Evolutionary conservation across 495 filamentous ascomycete genomes (phyloP).

Genomic region (Apodospora peruviana): DNA sequence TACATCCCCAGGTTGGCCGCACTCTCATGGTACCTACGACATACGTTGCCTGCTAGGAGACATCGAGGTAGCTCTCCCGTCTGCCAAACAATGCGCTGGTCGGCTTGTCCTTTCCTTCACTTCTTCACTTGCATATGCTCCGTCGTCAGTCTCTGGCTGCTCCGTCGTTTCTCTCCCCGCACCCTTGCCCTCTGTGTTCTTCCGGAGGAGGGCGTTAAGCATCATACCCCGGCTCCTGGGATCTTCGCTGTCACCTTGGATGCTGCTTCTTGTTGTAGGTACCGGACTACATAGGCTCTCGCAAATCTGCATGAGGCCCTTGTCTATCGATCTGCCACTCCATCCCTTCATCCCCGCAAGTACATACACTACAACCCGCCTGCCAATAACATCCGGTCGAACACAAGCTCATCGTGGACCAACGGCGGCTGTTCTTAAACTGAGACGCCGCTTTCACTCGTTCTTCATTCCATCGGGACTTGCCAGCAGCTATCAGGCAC

Average conservation of each 20-base stretch:
- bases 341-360: background rate
- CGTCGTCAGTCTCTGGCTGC: background rate
- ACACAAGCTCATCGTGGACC: constrained; percentile 1
- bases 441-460: constrained; percentile 1
- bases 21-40: too few species aligned
- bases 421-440: constrained; percentile 10
- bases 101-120: constrained; percentile 7
- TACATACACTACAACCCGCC: background rate
- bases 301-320: constrained; percentile 4
- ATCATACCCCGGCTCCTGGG: background rate
- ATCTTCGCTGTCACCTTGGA: constrained; percentile 7
- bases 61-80: constrained; percentile 11
- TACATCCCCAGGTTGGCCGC: too few species aligned
- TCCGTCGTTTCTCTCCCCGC: constrained; percentile 1
- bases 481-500: background rate
- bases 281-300: constrained; percentile 1
- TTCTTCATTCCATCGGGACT: constrained; percentile 3
- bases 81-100: constrained; percentile 6
- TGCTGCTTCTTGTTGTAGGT: background rate
- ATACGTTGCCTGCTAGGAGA: too few species aligned
- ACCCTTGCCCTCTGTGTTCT: background rate
- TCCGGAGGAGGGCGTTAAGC: constrained; percentile 1
- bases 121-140: background rate
- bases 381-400: constrained; percentile 1
- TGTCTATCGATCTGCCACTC: constrained; percentile 11